phyloP scores from a whole-genome alignment of 495 filamentous ascomycete genomes.

The Daldinia concentrica region DNA sequence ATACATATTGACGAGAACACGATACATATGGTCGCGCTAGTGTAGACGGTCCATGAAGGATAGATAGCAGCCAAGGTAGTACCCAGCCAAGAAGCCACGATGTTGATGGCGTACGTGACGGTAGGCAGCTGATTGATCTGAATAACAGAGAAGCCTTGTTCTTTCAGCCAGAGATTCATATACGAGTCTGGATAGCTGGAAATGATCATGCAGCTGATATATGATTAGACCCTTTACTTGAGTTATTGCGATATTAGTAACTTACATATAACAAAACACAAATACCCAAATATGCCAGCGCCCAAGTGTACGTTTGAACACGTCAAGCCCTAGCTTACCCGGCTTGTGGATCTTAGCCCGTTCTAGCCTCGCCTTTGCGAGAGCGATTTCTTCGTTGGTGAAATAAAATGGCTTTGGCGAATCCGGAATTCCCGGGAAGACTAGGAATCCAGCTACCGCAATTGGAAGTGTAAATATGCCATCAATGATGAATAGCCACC shows the following conservation, averaged over 20 bases:
- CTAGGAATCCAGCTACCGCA: constrained; percentile 54
- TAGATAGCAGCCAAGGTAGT: constrained; percentile 58
- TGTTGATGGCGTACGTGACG: constrained; percentile 53
- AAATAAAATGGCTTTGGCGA: constrained; percentile 54
- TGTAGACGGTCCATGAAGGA: constrained; percentile 56
- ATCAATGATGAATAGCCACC: constrained; percentile 62
- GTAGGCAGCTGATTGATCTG: constrained; percentile 60
- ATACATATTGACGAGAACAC: constrained; percentile 56
- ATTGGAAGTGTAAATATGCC: constrained; percentile 61
- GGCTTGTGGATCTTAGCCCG: constrained; percentile 39
- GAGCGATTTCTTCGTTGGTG: constrained; percentile 47
- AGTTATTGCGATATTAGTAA: background rate
- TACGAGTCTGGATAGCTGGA: constrained; percentile 51
- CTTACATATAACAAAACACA: constrained; percentile 55
- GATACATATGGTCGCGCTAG: constrained; percentile 45
- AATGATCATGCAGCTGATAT: constrained; percentile 54
- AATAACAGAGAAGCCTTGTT: constrained; percentile 55
- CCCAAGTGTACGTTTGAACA: constrained; percentile 54
- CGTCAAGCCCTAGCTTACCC: constrained; percentile 51
- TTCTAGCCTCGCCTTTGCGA: constrained; percentile 51
- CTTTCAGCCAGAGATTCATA: constrained; percentile 61
- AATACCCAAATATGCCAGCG: constrained; percentile 63
- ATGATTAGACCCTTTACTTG: background rate
- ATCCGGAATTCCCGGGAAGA: constrained; percentile 61
- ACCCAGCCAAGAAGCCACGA: constrained; percentile 58